Conservation (phyloP, 176 grass and related monocot genomes). For the Alopecurus myosuroides region DNA sequence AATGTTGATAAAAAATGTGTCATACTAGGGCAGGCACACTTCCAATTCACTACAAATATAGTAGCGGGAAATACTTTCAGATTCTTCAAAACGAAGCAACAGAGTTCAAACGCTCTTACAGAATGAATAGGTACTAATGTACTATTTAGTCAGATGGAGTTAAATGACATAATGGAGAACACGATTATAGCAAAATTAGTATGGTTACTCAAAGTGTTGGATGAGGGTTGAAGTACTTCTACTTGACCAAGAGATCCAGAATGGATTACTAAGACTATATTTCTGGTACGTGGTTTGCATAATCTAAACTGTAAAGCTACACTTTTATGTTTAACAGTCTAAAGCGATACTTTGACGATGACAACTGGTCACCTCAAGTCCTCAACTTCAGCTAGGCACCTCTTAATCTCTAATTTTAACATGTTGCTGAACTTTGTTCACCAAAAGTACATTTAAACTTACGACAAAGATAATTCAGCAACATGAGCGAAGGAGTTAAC, state of each 20-base stretch:
- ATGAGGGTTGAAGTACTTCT: neutral
- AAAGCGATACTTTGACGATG: neutral
- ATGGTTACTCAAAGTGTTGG: neutral
- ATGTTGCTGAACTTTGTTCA: neutral
- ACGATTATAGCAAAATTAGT: neutral
- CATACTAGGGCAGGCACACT: neutral
- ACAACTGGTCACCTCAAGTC: neutral
- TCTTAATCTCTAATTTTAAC: neutral
- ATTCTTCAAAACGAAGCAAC: neutral
- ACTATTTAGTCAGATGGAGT: neutral
- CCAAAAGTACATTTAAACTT: neutral
- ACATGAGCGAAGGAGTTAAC: neutral
- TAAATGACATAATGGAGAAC: neutral
- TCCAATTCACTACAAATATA: neutral
- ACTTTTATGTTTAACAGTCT: neutral
- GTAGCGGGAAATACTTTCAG: neutral
- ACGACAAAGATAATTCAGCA: neutral
- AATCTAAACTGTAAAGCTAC: neutral
- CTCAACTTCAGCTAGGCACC: neutral
- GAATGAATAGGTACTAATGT: neutral
- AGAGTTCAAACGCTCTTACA: neutral
- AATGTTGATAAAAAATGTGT: neutral
- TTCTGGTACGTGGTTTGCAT: neutral
- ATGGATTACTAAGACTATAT: neutral
- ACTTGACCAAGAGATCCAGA: neutral